Evolutionary conservation across 345 rosid species (phyloP).

Genomic region (Corchorus capsularis): DNA sequence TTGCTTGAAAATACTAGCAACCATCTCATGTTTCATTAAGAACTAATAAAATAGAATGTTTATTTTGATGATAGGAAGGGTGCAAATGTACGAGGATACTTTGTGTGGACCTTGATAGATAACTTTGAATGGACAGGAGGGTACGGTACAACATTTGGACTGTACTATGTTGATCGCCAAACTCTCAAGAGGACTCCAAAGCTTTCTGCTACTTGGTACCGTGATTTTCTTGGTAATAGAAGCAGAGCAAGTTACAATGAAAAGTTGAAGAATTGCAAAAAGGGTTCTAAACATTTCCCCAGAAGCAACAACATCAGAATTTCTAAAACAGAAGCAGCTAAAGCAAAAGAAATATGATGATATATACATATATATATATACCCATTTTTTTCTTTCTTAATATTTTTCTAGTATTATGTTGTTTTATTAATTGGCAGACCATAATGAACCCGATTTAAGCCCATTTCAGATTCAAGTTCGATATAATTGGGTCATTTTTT

Average conservation of each 20-base stretch:
- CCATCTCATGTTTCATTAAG: neutral
- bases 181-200: constrained; percentile 30
- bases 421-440: too few species aligned
- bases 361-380: too few species aligned
- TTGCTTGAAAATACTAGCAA: neutral
- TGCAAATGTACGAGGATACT: constrained; percentile 49
- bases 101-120: constrained; percentile 38
- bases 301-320: neutral
- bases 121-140: constrained; percentile 19
- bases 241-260: neutral
- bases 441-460: too few species aligned
- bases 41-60: neutral
- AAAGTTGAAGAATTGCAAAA: neutral
- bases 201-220: constrained; percentile 46
- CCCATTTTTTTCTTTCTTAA: too few species aligned
- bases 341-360: neutral
- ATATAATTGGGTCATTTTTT: too few species aligned
- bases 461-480: too few species aligned
- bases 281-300: neutral
- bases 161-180: neutral
- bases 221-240: constrained; percentile 31
- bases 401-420: too few species aligned
- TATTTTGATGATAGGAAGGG: constrained; percentile 33
- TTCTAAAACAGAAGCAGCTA: neutral
- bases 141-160: constrained; percentile 7